Evolutionary conservation across 2,329 filamentous ascomycete species (phyloP), one percentile per base, ranked within the genome.

Genomic region (Aspergillus phoenicis): DNA sequence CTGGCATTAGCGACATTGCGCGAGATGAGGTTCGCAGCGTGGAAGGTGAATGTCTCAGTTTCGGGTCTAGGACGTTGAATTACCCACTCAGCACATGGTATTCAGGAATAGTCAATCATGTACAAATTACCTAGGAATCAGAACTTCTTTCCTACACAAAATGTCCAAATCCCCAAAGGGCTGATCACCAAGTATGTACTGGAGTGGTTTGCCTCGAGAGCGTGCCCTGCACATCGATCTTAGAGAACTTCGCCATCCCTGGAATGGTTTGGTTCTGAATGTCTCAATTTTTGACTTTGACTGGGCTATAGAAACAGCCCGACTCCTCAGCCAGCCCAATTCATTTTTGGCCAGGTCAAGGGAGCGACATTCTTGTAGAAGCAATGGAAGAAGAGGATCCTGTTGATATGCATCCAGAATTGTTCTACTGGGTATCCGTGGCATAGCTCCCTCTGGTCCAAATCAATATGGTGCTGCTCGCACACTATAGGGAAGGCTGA

Each of bases 161-260:
- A 99, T 89, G 45, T 97, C 89, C 15, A 98, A 78, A 4, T 86
- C 80, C 0, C 93, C 94, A 77, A 99, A 98, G 1, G 90, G 95
- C 74, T 97, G 93, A 5, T 88, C 88, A 3, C 93, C 93, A 1
- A 99, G 80, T 22, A 98, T 83, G 73, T 98, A 98, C 75, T 98
- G 95, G 36, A 99, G 78, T 1, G 95, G 95, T 60, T 88, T 85
- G 1, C 92, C 92, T n/a, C 67, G 74, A 3, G 82, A 78, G 61
- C 86, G 78, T 49, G 73, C 67, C 20, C 56, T 55, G 57, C 78
- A 83, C 70, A 80, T 75, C 3, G 59, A 64, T 52, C 64, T 68
- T 20, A 84, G 67, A 4, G 72, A 61, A 49, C 60, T 64, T 45
- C 65, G 73, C 73, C 72, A 73, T 64, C 68, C 64, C 7, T 62